phyloP scores from a whole-genome alignment of 495 filamentous ascomycete genomes.

The Penicillium nucicola region DNA sequence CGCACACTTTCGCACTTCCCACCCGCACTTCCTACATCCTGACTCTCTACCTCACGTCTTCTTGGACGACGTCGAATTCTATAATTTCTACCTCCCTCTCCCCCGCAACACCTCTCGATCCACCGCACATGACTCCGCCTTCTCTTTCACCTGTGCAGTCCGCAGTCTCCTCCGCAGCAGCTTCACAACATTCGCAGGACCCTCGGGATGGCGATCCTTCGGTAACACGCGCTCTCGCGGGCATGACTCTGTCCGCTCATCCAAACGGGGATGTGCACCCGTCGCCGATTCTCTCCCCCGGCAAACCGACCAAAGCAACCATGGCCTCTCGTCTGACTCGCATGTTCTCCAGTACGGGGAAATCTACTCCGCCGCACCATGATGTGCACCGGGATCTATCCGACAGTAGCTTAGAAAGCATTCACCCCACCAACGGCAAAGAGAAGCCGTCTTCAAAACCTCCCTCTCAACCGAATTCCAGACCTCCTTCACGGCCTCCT shows the following conservation, averaged over 20 bases:
- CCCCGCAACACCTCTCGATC: constrained; percentile 10
- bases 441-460: constrained; percentile 36
- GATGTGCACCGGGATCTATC: constrained; percentile 36
- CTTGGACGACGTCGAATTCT: constrained; percentile 12
- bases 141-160: constrained; percentile 44
- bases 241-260: constrained; percentile 40
- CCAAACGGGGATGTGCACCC: constrained; percentile 35
- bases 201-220: constrained; percentile 41
- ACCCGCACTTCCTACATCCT: neutral
- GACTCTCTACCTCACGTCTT: constrained; percentile 1
- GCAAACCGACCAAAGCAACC: constrained; percentile 45
- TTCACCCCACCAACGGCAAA: constrained; percentile 25
- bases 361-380: constrained; percentile 27
- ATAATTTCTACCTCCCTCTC: no score
- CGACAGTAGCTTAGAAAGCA: constrained; percentile 41
- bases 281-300: constrained; percentile 24
- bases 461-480: constrained; percentile 29
- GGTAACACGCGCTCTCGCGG: constrained; percentile 47
- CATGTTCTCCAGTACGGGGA: constrained; percentile 53
- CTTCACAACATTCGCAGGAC: constrained; percentile 40
- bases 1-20: constrained; percentile 2
- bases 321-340: constrained; percentile 58
- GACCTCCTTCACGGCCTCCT: constrained; percentile 37
- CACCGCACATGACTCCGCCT: constrained; percentile 48
- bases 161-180: constrained; percentile 43